Percentiles rank a stretch among this genome's conserved stretches.
Evolutionary conservation across 2,329 filamentous ascomycete species (phyloP).

Genomic region (Aspergillus uvarum): DNA sequence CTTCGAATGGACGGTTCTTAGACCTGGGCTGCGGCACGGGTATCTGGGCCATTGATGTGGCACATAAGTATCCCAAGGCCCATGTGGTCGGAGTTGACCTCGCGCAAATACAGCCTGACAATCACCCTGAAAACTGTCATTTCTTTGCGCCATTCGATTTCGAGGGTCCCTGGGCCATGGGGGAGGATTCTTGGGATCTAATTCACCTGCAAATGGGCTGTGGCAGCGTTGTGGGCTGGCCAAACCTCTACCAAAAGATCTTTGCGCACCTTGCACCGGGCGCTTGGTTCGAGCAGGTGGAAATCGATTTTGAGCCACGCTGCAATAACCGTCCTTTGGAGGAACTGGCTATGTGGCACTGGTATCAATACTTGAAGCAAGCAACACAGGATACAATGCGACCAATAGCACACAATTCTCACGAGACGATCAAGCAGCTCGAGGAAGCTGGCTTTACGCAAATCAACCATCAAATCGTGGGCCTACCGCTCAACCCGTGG

Average conservation of each 20-base stretch:
- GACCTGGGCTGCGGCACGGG: slow-evolving; percentile 82
- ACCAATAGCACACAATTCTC: slow-evolving; percentile 64
- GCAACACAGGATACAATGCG: slow-evolving; percentile 66
- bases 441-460: slow-evolving; percentile 75
- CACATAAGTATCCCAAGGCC: slow-evolving; percentile 62
- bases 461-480: slow-evolving; percentile 67
- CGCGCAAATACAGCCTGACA: slow-evolving; percentile 62
- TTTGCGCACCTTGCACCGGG: slow-evolving; percentile 74
- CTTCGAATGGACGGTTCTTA: slow-evolving; percentile 52
- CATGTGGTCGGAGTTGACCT: slow-evolving; percentile 64
- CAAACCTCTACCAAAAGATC: slow-evolving; percentile 68
- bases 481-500: slow-evolving; percentile 74
- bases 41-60: slow-evolving; percentile 88
- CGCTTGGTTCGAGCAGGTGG: slow-evolving; percentile 80
- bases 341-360: slow-evolving; percentile 60
- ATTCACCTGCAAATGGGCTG: slow-evolving; percentile 78
- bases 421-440: slow-evolving; percentile 60
- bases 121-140: slow-evolving; percentile 68
- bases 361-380: slow-evolving; percentile 67
- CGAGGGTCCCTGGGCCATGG: slow-evolving; percentile 70
- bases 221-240: slow-evolving; percentile 77
- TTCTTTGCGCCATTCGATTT: slow-evolving; percentile 72
- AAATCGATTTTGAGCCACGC: slow-evolving; percentile 78
- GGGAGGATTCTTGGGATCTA: slow-evolving; percentile 72
- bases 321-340: slow-evolving; percentile 65